A percentile compares a stretch with the other conserved stretches of the same genome.
phyloP scores from a whole-genome alignment of 129 eudicot genomes.

The Flaveria linearis region DNA sequence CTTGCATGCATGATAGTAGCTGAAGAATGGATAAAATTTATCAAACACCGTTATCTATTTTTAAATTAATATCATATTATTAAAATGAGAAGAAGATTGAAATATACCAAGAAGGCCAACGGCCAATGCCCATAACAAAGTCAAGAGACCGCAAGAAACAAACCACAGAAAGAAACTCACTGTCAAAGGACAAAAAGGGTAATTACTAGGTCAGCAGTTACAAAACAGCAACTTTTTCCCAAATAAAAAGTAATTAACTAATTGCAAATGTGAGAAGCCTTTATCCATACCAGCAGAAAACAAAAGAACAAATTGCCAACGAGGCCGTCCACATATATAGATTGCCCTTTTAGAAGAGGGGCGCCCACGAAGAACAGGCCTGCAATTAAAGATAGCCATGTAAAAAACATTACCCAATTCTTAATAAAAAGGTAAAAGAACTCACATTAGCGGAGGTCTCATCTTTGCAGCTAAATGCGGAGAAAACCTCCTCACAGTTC shows the following conservation, averaged over 20 bases:
- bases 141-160: constrained; percentile 80
- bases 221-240: background rate
- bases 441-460: constrained; percentile 96
- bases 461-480: constrained; percentile 98
- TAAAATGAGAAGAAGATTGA: constrained; percentile 2
- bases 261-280: background rate
- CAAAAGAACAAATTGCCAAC: constrained; percentile 68
- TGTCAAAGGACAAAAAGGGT: constrained; percentile 35
- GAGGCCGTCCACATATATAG: constrained; percentile 86
- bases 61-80: background rate
- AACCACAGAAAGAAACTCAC: constrained; percentile 88
- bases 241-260: background rate
- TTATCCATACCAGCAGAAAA: constrained; percentile 59
- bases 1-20: constrained; percentile 88
- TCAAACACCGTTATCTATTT: background rate
- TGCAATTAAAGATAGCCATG: constrained; percentile 26
- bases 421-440: constrained; percentile 13
- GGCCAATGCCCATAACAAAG: constrained; percentile 66
- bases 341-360: constrained; percentile 89
- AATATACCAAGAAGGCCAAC: constrained; percentile 75
- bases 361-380: constrained; percentile 99
- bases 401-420: constrained; percentile 25
- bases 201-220: constrained; percentile 24
- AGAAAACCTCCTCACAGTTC: constrained; percentile 78
- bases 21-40: constrained; percentile 37